Base-by-base conservation (phyloP, 805 yeast species). In the Komagataella pseudopastoris region DNA sequence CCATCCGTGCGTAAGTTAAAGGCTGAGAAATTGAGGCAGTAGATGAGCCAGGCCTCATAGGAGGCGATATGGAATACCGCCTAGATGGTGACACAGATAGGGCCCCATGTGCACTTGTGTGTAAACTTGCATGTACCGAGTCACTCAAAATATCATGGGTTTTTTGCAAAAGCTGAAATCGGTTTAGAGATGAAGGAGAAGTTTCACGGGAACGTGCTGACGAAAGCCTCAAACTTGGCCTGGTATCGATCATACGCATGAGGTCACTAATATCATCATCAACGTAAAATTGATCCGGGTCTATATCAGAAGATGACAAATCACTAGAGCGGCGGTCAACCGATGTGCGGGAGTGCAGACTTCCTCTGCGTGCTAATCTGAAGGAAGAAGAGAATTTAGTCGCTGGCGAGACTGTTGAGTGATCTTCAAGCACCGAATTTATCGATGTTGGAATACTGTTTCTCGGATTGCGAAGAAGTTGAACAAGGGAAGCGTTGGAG, bases 401-500 rank as follows among this genome's bases (percentile, higher is more conserved):
- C 5, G 39, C 39, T 20, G 17, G 23, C 10, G 49, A 45, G 23
- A 20, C 12, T 10, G 47, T 45, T 20, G 23, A 18, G 43, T 45
- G 44, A 6, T 58, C 58, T 36, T 64, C 65, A 4, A 71, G 60
- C 1, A 72, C 64, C 0, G 77, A 71, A 2, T 69, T 68, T 51
- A 75, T 66, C 8, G 77, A 72, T 51, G 76, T 63, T 6, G 78
- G 77, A 8, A 63, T 49, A 7, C 63, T 59, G 43, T 60, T 62
- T 49, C 64, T 54, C 44, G 59, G 59, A 54, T 75, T 75, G 46
- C 82, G 63, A 22, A 77, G 64, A 59, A 76, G 60, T 0, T 81
- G 80, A 8, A 75, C 79, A 53, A 77, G 60, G 3, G 80, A 75
- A 0, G 80, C 80, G 53, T 73, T 75, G 1, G 82, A 76, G 18